Percentiles rank a stretch among this genome's conserved stretches.
These are phyloP conservation scores for Isochrysis galbana DNA, from an alignment of 78 protist species.

Conservation along the genomic window DNA sequence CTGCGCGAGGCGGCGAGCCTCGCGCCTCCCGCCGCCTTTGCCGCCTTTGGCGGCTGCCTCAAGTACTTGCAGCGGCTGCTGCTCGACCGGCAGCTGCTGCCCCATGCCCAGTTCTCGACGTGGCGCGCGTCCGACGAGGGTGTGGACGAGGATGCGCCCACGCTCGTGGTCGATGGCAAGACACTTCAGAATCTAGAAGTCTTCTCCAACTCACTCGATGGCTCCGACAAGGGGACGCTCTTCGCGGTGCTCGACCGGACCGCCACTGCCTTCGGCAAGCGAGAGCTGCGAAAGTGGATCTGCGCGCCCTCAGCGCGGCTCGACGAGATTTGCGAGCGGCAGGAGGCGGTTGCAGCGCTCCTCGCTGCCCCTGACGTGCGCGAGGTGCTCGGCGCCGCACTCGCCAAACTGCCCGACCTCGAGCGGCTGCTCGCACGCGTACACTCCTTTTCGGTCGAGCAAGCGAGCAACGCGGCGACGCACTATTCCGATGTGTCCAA, in stretches of 20 bases:
- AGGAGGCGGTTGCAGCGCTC: constrained; percentile 25
- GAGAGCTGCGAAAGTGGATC: constrained; percentile 34
- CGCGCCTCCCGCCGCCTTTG: neutral
- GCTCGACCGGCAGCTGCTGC: neutral
- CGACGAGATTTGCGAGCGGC: constrained; percentile 12
- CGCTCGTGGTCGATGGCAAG: constrained; percentile 20
- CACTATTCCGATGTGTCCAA: no score
- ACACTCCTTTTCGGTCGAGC: no score
- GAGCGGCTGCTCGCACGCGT: no score
- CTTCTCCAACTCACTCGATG: neutral
- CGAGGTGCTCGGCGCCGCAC: no score
- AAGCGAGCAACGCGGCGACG: no score
- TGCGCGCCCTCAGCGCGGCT: constrained; percentile 11
- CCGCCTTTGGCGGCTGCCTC: constrained; percentile 4
- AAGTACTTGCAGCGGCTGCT: neutral
- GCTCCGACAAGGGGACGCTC: constrained; percentile 8
- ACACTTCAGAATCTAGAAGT: constrained; percentile 36
- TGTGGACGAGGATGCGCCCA: neutral
- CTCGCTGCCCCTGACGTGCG: neutral
- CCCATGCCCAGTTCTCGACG: neutral
- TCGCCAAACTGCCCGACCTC: no score
- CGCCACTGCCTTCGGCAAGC: constrained; percentile 19
- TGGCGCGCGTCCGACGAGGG: neutral
- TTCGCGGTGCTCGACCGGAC: neutral
- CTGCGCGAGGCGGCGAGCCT: neutral